Base-by-base conservation (phyloP, 495 filamentous ascomycete genomes). In the Schizothecium vesticola region DNA sequence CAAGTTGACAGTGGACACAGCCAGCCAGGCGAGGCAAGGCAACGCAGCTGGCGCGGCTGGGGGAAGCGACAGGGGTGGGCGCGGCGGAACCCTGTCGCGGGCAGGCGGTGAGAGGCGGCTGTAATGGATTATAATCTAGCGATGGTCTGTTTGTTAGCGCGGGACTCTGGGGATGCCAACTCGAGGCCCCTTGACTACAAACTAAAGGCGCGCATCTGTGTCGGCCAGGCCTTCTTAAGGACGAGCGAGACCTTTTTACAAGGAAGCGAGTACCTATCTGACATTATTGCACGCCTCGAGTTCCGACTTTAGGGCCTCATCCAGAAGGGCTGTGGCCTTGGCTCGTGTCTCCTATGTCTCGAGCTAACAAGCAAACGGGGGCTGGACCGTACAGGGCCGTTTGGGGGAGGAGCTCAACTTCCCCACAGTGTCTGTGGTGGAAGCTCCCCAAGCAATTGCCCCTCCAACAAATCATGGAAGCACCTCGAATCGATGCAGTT, bases 31-130 rank as follows among this genome's bases (percentile, higher is more conserved):
- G 43, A 65, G 70, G 76, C 73, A 79, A 79, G 77, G 77, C 77
- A 79, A 78, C 76, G 71, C 74, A 76, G 77, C 75, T 79, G 77
- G 76, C 77, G 77, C 75, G 77, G 76, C 75, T 65, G 55, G 71
- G 55, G 65, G 69, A 28, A 59, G 70, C 12, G 64, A 51, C 70
- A 58, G 63, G 72, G 67, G 33, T n/a, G 36, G 29, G 57, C 21
- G n/a, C 9, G 12, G 56, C 31, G n/a, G 57, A 29, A 25, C 56
- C 19, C 57, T 62, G 64, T 25, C 23, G 26, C 19, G 25, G 33
- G 59, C 68, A 70, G 70, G 73, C 75, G 73, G 73, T 71, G 72
- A 60, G 12, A 29, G 11, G 61, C 58, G 72, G 74, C 72, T 66
- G 36, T 67, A 75, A 70, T 7, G 6, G 22, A 51, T 7, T 19